Evolutionary conservation across 176 grass and related monocot species (phyloP).

Genomic region (barley (Hordeum vulgare)): MorexV3_pseudomolecules_assembly NC_058523.1:138382611-138383110

Average conservation of each 20-base stretch:
- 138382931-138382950: not conserved
- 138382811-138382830: not conserved
- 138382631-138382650: not conserved
- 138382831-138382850: not conserved
- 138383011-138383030: not conserved
- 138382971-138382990: not conserved
- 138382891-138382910: not conserved
- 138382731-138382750: not conserved
- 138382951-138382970: not conserved
- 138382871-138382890: not conserved
- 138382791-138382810: not conserved
- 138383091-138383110: not conserved
- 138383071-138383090: not conserved
- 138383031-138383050: not conserved
- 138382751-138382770: not conserved
- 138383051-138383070: not conserved
- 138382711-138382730: not conserved
- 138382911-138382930: not conserved
- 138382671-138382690: not conserved
- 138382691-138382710: not conserved
- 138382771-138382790: not conserved
- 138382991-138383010: not conserved
- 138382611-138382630: not conserved
- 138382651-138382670: not conserved
- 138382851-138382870: not conserved